Conservation (phyloP, 2,329 filamentous ascomycete species). For the Fusarium sororula region DNA sequence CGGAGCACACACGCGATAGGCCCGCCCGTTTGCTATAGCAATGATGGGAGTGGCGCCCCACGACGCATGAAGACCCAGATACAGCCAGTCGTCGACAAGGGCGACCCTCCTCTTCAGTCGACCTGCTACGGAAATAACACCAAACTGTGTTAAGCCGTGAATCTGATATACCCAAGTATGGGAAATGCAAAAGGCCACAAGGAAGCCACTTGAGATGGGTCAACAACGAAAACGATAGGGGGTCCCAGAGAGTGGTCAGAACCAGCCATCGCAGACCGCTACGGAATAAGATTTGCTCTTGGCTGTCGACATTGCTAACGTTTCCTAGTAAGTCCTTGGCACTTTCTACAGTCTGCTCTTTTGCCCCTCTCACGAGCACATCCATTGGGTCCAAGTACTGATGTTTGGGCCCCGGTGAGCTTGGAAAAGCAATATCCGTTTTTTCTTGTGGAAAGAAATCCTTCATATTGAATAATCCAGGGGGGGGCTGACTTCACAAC, state of each 20-base stretch:
- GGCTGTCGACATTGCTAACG: slow-evolving; percentile 20
- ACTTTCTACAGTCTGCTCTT: slow-evolving; percentile 25
- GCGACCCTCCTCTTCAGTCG: slow-evolving; percentile 22
- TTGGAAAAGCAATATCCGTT: background rate
- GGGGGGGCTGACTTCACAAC: background rate
- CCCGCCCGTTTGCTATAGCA: slow-evolving; percentile 39
- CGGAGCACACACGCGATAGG: slow-evolving; percentile 10
- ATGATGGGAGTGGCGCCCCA: slow-evolving; percentile 44
- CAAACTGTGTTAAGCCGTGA: slow-evolving; percentile 34
- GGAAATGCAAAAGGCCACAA: slow-evolving; percentile 40
- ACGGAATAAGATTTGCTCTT: slow-evolving; percentile 19
- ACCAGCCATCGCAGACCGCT: slow-evolving; percentile 36
- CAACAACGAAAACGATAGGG: slow-evolving; percentile 13
- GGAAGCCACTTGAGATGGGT: slow-evolving; percentile 8
- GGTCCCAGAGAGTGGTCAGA: slow-evolving; percentile 15
- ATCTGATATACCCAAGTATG: slow-evolving; percentile 37
- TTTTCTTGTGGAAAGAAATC: background rate
- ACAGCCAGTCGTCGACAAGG: slow-evolving; percentile 36
- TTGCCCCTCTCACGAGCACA: background rate
- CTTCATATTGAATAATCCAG: background rate
- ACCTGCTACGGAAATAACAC: slow-evolving; percentile 39
- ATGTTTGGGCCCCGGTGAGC: background rate
- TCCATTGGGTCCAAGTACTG: background rate
- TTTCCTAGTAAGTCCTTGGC: slow-evolving; percentile 23
- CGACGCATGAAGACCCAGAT: slow-evolving; percentile 35